phyloP scores from a whole-genome alignment of 768 basidiomycete species.

The Phylloporus scabripes region DNA sequence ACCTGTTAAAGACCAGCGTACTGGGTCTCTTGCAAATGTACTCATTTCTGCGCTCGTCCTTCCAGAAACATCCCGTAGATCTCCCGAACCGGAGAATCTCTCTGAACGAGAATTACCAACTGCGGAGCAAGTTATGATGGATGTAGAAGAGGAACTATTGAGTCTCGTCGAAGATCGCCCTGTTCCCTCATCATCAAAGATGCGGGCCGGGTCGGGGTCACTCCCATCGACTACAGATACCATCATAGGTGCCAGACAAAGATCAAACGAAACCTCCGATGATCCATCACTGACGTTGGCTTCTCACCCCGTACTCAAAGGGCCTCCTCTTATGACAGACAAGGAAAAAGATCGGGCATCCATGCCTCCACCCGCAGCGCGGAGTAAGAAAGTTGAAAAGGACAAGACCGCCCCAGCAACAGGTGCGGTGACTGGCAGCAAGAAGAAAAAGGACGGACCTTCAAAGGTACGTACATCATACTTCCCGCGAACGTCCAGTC shows the following conservation, averaged over 20 bases:
- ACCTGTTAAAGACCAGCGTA: conserved; percentile 3
- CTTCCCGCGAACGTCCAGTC: neutral
- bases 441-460: conserved; percentile 29
- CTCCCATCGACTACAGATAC: neutral
- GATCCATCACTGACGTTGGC: neutral
- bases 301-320: conserved; percentile 8
- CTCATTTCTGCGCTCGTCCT: neutral
- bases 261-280: conserved; percentile 2
- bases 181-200: conserved; percentile 2
- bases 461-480: conserved; percentile 16
- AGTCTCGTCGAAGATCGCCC: conserved; percentile 57
- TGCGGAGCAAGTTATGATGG: conserved; percentile 31
- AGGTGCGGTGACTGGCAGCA: conserved; percentile 25
- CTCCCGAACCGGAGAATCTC: conserved; percentile 4
- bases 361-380: conserved; percentile 48
- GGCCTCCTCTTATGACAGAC: conserved; percentile 9
- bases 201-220: neutral
- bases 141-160: conserved; percentile 59
- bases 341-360: conserved; percentile 43
- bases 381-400: conserved; percentile 24
- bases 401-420: conserved; percentile 11
- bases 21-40: neutral
- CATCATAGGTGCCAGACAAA: neutral
- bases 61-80: conserved; percentile 6
- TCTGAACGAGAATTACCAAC: conserved; percentile 3